Conservation (phyloP, 768 basidiomycete genomes). For the Rhizopogon sp. region DNA sequence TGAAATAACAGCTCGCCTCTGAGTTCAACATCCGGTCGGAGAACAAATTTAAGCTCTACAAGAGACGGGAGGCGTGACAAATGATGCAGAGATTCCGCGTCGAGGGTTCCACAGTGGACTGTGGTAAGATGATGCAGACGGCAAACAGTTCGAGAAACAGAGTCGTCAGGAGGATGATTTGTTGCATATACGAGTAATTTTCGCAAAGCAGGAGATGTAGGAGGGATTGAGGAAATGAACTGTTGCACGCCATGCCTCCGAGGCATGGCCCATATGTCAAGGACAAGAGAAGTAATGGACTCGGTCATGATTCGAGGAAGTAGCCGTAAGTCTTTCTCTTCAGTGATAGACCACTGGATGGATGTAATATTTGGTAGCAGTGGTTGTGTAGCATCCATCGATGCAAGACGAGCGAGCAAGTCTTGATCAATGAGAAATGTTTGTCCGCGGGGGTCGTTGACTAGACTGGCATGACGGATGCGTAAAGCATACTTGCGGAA, state of each 20-base stretch:
- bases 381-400: conserved; percentile 8
- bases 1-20: too few relatives aligned
- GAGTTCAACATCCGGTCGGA: too few relatives aligned
- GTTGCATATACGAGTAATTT: background rate
- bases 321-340: background rate
- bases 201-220: background rate
- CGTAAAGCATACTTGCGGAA: conserved; percentile 23
- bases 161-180: background rate
- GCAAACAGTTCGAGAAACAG: background rate
- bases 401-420: background rate
- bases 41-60: background rate
- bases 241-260: background rate
- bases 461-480: background rate
- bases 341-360: conserved; percentile 14
- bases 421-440: background rate
- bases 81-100: conserved; percentile 15
- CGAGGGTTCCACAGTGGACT: conserved; percentile 1
- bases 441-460: background rate
- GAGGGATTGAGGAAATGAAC: background rate
- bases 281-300: background rate
- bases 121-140: background rate
- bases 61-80: conserved; percentile 20
- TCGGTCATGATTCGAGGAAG: background rate
- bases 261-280: background rate
- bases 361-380: conserved; percentile 24